A percentile compares a stretch with the other conserved stretches of the same genome.
These are phyloP conservation scores for Alectoria sarmentosa DNA, from an alignment of 495 filamentous ascomycete species.

Conservation along the genomic window DNA sequence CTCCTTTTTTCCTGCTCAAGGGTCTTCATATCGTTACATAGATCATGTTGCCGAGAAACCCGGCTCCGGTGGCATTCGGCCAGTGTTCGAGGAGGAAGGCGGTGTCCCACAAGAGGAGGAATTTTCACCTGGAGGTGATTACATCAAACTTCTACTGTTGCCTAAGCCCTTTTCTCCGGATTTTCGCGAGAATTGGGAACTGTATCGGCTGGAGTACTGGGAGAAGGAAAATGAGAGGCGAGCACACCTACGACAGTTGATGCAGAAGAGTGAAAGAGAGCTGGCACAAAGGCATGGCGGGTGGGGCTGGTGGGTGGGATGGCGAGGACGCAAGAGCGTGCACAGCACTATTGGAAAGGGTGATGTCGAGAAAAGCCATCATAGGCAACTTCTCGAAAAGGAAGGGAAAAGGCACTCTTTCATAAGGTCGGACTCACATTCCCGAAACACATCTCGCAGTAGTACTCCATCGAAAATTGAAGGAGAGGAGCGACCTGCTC, in stretches of 20 bases:
- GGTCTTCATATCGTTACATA: constrained; percentile 60
- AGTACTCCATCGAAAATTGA: constrained; percentile 35
- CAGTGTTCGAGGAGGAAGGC: constrained; percentile 50
- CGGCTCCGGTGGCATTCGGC: constrained; percentile 25
- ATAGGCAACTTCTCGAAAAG: constrained; percentile 34
- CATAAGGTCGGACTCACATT: constrained; percentile 41
- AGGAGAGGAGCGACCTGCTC: constrained; percentile 20
- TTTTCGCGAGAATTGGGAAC: constrained; percentile 96
- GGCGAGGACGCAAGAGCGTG: constrained; percentile 48
- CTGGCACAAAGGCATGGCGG: constrained; percentile 60
- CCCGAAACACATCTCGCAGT: constrained; percentile 44
- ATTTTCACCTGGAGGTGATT: constrained; percentile 78
- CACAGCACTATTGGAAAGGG: constrained; percentile 27
- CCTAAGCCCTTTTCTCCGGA: constrained; percentile 92
- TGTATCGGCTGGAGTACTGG: constrained; percentile 91
- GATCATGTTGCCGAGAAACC: constrained; percentile 46
- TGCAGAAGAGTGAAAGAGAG: constrained; percentile 57
- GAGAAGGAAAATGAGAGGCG: constrained; percentile 92
- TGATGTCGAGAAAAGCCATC: constrained; percentile 30
- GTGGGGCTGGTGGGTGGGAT: constrained; percentile 76
- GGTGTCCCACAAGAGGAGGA: constrained; percentile 60
- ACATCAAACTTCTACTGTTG: constrained; percentile 81
- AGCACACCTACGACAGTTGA: constrained; percentile 57
- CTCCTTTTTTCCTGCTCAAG: constrained; percentile 44
- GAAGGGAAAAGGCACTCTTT: constrained; percentile 33